phyloP scores from a whole-genome alignment of 2,329 filamentous ascomycete genomes.

The Fusarium multiceps region DNA sequence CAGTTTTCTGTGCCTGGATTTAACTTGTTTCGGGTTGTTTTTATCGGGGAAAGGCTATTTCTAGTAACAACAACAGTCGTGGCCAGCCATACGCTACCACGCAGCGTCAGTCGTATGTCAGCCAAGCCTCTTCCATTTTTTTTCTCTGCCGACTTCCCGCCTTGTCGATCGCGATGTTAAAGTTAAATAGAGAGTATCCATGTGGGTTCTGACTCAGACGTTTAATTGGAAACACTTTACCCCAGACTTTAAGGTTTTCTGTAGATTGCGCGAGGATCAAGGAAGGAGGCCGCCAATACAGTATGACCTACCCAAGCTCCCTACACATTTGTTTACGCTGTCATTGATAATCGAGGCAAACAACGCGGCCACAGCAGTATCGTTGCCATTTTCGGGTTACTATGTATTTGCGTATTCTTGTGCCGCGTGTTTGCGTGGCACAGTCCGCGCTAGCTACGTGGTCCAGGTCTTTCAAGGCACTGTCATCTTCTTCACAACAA shows the following conservation, averaged over 20 bases:
- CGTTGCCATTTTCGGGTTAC: neutral
- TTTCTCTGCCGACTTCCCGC: neutral
- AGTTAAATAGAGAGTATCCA: neutral
- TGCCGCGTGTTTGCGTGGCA: neutral
- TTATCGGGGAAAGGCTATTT: slow-evolving; percentile 19
- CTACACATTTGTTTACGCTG: neutral
- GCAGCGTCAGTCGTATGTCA: slow-evolving; percentile 12
- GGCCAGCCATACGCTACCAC: slow-evolving; percentile 12
- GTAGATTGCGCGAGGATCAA: neutral
- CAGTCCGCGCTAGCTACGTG: neutral
- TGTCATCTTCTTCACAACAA: neutral
- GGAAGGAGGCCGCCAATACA: slow-evolving; percentile 1
- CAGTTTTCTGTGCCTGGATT: neutral
- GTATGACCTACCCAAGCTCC: neutral
- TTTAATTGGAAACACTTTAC: slow-evolving; percentile 9
- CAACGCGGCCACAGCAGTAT: neutral
- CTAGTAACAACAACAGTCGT: neutral
- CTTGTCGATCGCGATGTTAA: neutral
- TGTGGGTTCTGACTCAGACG: slow-evolving; percentile 5
- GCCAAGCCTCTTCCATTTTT: neutral
- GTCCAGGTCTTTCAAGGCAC: neutral
- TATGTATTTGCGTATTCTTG: neutral
- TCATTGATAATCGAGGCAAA: neutral
- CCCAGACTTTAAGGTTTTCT: slow-evolving; percentile 1
- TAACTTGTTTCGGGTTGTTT: neutral